phyloP scores from a whole-genome alignment of 2,329 filamentous ascomycete species.

The Stemphylium vesicarium region DNA sequence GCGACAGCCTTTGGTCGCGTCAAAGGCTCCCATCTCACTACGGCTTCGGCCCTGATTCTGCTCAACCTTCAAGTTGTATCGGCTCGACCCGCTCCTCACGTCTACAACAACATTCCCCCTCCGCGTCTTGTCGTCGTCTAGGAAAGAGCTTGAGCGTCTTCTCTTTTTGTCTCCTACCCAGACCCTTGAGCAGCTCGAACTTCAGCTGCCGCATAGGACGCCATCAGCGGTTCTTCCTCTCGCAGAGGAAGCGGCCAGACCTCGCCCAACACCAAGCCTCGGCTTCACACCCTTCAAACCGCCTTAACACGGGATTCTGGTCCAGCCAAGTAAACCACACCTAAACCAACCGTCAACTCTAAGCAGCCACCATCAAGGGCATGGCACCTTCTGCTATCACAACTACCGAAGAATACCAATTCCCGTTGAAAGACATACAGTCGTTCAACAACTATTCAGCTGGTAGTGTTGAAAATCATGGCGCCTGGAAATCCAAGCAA shows the following conservation, averaged over 20 bases:
- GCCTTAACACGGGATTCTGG: constrained; percentile 72
- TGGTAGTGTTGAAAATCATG: constrained; percentile 54
- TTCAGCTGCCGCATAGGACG: constrained; percentile 99
- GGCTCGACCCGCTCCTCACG: constrained; percentile 54
- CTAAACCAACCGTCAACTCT: constrained; percentile 24
- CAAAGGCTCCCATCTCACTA: constrained; percentile 53
- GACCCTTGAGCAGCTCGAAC: constrained; percentile 64
- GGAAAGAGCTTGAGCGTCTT: constrained; percentile 49
- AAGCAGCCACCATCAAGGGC: constrained; percentile 56
- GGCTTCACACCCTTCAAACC: constrained; percentile 94
- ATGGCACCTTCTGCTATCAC: constrained; percentile 75
- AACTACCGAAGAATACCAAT: constrained; percentile 51
- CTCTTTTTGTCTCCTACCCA: constrained; percentile 53
- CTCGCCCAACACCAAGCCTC: constrained; percentile 83
- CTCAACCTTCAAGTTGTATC: constrained; percentile 57
- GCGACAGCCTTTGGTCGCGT: constrained; percentile 49
- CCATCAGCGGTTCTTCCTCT: constrained; percentile 99
- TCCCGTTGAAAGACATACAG: constrained; percentile 48
- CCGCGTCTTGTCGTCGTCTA: constrained; percentile 48
- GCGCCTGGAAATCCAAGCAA: constrained; percentile 68
- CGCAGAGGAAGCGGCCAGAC: constrained; percentile 95
- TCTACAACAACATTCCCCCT: constrained; percentile 58
- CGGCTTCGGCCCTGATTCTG: constrained; percentile 53
- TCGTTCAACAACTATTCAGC: constrained; percentile 37
- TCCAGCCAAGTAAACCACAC: constrained; percentile 21